Base-by-base conservation (phyloP, 169 alveolate genomes). In the Fabrea salina region DNA sequence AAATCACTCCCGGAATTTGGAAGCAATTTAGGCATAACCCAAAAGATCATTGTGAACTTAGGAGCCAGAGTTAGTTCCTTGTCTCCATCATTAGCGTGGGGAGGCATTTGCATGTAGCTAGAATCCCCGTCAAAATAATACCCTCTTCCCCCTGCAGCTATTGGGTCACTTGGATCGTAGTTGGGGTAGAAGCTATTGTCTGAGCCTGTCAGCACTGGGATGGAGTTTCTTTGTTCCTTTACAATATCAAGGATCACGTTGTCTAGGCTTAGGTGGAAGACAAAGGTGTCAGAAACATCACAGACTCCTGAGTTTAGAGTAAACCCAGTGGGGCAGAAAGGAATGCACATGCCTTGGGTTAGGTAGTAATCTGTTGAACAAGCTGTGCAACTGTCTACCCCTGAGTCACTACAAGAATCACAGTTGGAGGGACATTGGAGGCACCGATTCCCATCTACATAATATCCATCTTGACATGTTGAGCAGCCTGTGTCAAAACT, bases 321-420 rank as follows among this genome's bases (percentile, higher is more conserved):
- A n/a, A 39, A 64, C 51, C 75, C 75, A 19, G 1, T 1, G 16
- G 75, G 75, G 75, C 75, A 64, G n/a, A 32, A 35, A 40, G 5
- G 35, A 6, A 51, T 64, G 5, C 75, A 64, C 0, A 64, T 25
- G 5, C 27, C 75, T 16, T 25, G 41, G 0, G 41, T 51, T 33
- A 1, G 30, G 4, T 30, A 51, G 41, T 19, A 37, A 33, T 64
- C 75, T 6, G 35, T 56, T 19, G 5, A 51, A 64, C 6, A 51
- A 5, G 59, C 19, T 56, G 57, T 37, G 51, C 16, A 33, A 32
- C 37, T 32, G 75, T 22, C 1, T 4, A 27, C 59, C 19, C 37
- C 27, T 3, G 57, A 64, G 2, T 5, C 22, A 2, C 57, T 22
- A 37, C 75, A 64, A 0, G 54, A 30, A 0, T 51, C 16, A 7